Percentiles rank a stretch among this genome's conserved stretches.
These are phyloP conservation scores for Microbotryum violaceum DNA, from an alignment of 1,284 basidiomycete species.

Conservation along the genomic window DNA sequence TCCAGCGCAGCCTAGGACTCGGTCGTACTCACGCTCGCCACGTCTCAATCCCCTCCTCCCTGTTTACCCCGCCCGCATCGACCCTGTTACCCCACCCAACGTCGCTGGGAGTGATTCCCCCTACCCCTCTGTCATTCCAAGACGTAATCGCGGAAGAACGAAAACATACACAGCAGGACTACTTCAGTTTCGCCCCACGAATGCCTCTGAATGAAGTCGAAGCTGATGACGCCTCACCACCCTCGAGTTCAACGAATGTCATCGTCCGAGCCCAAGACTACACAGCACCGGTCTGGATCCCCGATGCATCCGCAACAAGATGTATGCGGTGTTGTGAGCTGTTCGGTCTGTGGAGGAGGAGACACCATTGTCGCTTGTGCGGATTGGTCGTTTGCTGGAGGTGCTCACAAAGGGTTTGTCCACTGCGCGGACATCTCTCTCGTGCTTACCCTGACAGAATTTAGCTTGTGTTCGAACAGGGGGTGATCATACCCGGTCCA, in stretches of 20 bases:
- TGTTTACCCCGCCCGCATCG: neutral
- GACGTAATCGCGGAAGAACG: too few relatives aligned
- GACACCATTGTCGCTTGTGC: constrained; percentile 85
- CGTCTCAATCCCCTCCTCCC: neutral
- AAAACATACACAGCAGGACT: neutral
- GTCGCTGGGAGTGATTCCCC: constrained; percentile 5
- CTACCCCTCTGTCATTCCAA: neutral
- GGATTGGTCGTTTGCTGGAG: constrained; percentile 73
- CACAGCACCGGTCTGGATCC: constrained; percentile 85
- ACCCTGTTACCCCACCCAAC: neutral
- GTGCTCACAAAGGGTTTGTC: constrained; percentile 51
- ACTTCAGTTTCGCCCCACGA: neutral
- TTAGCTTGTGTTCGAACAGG: too few relatives aligned
- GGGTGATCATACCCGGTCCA: too few relatives aligned
- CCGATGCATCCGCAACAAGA: constrained; percentile 66
- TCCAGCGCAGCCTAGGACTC: constrained; percentile 38
- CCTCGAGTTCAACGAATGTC: neutral
- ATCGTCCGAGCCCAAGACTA: constrained; percentile 58
- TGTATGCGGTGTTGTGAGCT: constrained; percentile 73
- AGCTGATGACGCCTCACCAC: neutral
- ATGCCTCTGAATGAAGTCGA: neutral
- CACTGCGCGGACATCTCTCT: too few relatives aligned
- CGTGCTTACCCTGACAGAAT: too few relatives aligned
- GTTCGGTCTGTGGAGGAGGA: constrained; percentile 72
- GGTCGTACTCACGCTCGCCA: neutral